Conservation (phyloP, 2,329 filamentous ascomycete species). For the Graphilbum sp. region DNA sequence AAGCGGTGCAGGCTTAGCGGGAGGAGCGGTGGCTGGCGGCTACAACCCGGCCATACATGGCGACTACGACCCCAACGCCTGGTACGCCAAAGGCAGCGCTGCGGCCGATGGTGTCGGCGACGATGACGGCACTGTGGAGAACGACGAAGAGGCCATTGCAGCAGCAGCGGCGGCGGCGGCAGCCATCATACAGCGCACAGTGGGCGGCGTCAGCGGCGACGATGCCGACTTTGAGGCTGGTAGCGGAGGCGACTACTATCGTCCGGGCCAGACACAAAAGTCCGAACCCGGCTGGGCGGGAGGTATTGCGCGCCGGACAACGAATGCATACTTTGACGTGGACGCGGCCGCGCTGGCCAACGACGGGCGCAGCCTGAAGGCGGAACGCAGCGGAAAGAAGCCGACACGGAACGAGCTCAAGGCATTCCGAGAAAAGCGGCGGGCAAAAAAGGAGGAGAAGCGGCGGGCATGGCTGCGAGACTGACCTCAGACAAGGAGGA, state of each 20-base stretch:
- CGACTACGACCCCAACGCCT: conserved; percentile 89
- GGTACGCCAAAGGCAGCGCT: conserved; percentile 53
- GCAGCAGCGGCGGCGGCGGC: conserved; percentile 23
- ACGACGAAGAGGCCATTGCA: background rate
- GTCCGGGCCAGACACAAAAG: conserved; percentile 43
- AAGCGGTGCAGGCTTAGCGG: conserved; percentile 12
- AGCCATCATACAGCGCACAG: conserved; percentile 6
- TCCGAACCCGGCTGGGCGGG: background rate
- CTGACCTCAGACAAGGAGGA: too few relatives aligned
- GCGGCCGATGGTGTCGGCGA: conserved; percentile 15
- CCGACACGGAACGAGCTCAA: conserved; percentile 75
- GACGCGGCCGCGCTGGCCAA: conserved; percentile 85
- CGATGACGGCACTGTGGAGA: conserved; percentile 4
- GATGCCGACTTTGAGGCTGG: conserved; percentile 62
- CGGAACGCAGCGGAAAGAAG: conserved; percentile 74
- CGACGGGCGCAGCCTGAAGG: conserved; percentile 78
- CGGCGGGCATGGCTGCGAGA: conserved; percentile 79
- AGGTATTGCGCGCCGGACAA: conserved; percentile 49
- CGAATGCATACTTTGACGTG: conserved; percentile 92
- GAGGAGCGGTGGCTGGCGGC: conserved; percentile 31
- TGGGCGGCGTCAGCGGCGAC: conserved; percentile 31
- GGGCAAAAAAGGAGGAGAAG: conserved; percentile 87
- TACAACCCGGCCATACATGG: conserved; percentile 96
- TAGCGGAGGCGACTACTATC: conserved; percentile 50
- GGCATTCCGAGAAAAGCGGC: conserved; percentile 78